These are phyloP conservation scores for Aspergillus sparsus DNA, from an alignment of 495 filamentous ascomycete species.

Conservation along the genomic window DNA sequence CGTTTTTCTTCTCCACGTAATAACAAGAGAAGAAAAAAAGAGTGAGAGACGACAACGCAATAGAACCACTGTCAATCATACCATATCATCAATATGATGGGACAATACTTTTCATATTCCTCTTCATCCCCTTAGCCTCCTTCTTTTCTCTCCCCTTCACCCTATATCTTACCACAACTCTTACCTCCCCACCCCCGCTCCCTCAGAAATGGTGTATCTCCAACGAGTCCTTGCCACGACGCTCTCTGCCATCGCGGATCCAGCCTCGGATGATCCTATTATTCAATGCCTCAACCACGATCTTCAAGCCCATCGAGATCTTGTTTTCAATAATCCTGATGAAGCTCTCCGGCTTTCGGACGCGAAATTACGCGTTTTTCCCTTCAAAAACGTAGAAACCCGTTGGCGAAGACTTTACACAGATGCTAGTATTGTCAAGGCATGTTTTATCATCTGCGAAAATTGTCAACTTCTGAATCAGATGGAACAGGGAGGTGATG, in stretches of 20 bases:
- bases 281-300: constrained; percentile 37
- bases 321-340: constrained; percentile 40
- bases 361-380: constrained; percentile 70
- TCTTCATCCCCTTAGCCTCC: constrained; percentile 5
- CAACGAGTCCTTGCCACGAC: constrained; percentile 23
- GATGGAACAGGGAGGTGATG: background rate
- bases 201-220: constrained; percentile 22
- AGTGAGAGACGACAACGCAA: background rate
- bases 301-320: constrained; percentile 24
- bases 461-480: constrained; percentile 21
- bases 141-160: background rate
- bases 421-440: constrained; percentile 71
- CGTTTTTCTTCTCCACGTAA: background rate
- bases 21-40: background rate
- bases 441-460: constrained; percentile 42
- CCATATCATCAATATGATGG: constrained; percentile 1
- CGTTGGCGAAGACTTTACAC: constrained; percentile 80
- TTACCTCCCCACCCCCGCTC: background rate
- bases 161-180: background rate
- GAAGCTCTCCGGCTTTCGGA: constrained; percentile 48
- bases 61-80: constrained; percentile 4
- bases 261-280: constrained; percentile 44
- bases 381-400: constrained; percentile 70
- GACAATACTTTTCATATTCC: background rate
- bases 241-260: constrained; percentile 35